Percentiles rank a stretch among this genome's conserved stretches.
phyloP scores from a whole-genome alignment of 441 rosid species.

The Brassica balearica region DNA sequence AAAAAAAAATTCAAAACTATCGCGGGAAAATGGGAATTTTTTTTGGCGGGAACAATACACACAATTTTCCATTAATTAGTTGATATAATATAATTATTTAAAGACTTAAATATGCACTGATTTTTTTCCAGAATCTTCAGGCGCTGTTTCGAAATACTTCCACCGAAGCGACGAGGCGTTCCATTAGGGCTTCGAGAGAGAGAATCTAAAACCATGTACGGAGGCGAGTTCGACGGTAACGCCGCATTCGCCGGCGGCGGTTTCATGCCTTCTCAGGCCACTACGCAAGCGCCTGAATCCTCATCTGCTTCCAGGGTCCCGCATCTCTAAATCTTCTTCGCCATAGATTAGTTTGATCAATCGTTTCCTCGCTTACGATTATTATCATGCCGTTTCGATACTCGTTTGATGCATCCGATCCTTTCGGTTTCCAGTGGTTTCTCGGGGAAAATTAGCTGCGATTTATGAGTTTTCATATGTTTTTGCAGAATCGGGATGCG shows the following conservation, averaged over 20 bases:
- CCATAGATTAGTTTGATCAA: not conserved
- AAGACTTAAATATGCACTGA: not conserved
- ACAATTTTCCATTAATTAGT: not conserved
- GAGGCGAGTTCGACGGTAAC: constrained; percentile 75
- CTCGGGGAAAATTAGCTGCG: constrained; percentile 7
- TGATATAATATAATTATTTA: not conserved
- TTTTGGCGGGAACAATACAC: constrained; percentile 21
- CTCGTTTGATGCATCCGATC: not conserved
- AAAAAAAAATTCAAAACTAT: constrained; percentile 1
- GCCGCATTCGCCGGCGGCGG: constrained; percentile 94
- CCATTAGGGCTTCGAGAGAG: constrained; percentile 36
- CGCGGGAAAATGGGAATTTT: constrained; percentile 30
- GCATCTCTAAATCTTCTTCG: not conserved
- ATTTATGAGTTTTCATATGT: constrained; percentile 14
- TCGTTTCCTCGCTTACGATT: constrained; percentile 5
- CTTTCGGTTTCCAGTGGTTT: constrained; percentile 23
- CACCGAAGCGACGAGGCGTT: constrained; percentile 23
- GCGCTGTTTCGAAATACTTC: constrained; percentile 7
- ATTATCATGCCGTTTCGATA: not conserved
- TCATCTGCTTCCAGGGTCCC: constrained; percentile 59
- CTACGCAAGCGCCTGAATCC: constrained; percentile 55
- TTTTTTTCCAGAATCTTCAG: not conserved
- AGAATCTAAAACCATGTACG: constrained; percentile 35
- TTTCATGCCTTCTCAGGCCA: constrained; percentile 82
- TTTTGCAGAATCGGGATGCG: constrained; percentile 71